These are phyloP conservation scores for Fagus crenata DNA, from an alignment of 306 rosid genomes.

Conservation along the genomic window DNA sequence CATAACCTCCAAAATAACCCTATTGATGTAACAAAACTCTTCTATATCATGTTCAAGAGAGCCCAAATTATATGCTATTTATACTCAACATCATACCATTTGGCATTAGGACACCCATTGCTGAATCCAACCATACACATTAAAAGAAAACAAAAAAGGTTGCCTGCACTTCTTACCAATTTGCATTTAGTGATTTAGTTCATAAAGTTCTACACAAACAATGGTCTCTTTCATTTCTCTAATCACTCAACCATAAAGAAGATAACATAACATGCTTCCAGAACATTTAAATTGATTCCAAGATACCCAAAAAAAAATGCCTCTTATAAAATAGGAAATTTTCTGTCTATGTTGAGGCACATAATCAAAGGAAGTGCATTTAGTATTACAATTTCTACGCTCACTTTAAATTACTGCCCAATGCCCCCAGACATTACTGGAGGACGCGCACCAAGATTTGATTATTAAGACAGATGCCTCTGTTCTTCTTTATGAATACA, in stretches of 20 bases:
- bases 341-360: not conserved
- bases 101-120: no score
- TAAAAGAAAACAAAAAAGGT: not conserved
- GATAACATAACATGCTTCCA: not conserved
- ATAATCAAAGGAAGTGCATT: not conserved
- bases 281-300: not conserved
- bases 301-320: not conserved
- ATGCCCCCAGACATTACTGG: slow-evolving; percentile 38
- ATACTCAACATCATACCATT: no score
- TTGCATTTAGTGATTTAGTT: not conserved
- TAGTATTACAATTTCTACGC: slow-evolving; percentile 11
- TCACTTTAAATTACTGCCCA: slow-evolving; percentile 3
- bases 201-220: not conserved
- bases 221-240: not conserved
- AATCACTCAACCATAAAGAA: not conserved
- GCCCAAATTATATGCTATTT: no score
- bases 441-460: slow-evolving; percentile 59
- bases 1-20: not conserved
- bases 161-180: not conserved
- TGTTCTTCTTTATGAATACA: slow-evolving; percentile 63
- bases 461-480: slow-evolving; percentile 56
- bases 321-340: not conserved
- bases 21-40: not conserved
- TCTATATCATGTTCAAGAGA: not conserved
- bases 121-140: no score